Percentiles rank a stretch among this genome's conserved stretches.
These are phyloP conservation scores for Ochromonas danica DNA, from an alignment of 108 stramenopile genomes.

Conservation along the genomic window DNA sequence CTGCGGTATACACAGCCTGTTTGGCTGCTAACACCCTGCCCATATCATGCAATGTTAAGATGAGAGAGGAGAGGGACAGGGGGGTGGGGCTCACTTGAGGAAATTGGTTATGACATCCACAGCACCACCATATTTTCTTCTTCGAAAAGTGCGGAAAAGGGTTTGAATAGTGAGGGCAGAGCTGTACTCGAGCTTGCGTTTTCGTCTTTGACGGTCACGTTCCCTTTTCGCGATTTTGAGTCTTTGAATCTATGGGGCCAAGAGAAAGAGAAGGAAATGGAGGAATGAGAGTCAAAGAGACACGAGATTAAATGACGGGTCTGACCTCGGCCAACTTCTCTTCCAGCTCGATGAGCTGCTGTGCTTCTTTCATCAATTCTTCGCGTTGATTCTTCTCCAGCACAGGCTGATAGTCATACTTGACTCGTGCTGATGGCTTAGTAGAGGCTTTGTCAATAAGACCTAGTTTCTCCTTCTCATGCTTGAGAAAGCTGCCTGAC, in stretches of 20 bases:
- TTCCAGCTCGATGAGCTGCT: not conserved
- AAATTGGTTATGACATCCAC: not conserved
- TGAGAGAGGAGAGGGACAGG: no score
- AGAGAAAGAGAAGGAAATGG: no score
- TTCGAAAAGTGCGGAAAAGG: not conserved
- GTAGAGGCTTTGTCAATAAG: no score
- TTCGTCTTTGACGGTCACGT: not conserved
- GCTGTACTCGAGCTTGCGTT: not conserved
- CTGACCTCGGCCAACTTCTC: not conserved
- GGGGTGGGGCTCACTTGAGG: no score
- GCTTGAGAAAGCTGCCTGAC: not conserved
- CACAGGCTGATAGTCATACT: not conserved
- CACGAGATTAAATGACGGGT: no score
- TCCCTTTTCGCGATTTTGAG: not conserved
- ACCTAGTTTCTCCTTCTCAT: not conserved
- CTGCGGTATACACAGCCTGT: conserved; percentile 1
- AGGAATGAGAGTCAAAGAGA: no score
- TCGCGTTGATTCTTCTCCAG: not conserved
- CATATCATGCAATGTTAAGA: no score
- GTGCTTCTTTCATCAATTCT: not conserved
- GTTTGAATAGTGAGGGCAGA: no score
- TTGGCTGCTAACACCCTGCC: not conserved
- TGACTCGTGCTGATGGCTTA: no score
- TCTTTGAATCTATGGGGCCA: not conserved
- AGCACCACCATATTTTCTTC: not conserved